Evolutionary conservation across 1,139 yeast genomes (phyloP).

Genomic region (Magnusiomyces suaveolens): DNA sequence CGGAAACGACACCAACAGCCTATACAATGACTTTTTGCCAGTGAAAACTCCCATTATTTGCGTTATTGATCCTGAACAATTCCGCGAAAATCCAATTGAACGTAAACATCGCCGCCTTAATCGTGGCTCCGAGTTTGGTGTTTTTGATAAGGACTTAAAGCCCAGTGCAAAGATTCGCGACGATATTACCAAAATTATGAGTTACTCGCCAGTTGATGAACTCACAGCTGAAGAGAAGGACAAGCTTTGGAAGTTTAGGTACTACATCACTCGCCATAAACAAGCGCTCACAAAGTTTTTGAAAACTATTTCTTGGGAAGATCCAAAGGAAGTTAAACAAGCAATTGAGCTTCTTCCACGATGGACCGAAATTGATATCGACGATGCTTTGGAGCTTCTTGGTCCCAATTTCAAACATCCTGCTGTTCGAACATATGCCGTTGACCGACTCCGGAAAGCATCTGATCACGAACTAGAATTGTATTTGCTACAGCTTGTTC

Average conservation of each 20-base stretch:
- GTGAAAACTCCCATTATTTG: conserved; percentile 34
- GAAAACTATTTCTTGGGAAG: conserved; percentile 83
- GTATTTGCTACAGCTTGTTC: conserved; percentile 82
- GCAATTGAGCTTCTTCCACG: conserved; percentile 51
- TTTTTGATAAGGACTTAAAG: conserved; percentile 73
- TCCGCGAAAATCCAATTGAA: conserved; percentile 71
- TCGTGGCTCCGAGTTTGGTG: conserved; percentile 67
- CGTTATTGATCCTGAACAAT: conserved; percentile 58
- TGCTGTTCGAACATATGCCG: conserved; percentile 72
- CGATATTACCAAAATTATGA: conserved; percentile 54
- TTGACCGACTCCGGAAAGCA: conserved; percentile 69
- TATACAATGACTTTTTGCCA: conserved; percentile 14
- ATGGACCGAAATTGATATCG: conserved; percentile 78
- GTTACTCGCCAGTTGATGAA: conserved; percentile 76
- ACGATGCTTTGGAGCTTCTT: conserved; percentile 81
- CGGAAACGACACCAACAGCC: conserved; percentile 6
- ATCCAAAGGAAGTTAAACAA: conserved; percentile 68
- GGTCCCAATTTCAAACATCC: conserved; percentile 58
- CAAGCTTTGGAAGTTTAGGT: conserved; percentile 84
- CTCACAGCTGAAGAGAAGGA: conserved; percentile 78
- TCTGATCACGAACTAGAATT: conserved; percentile 70
- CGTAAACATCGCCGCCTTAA: conserved; percentile 75
- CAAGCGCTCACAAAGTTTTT: conserved; percentile 75
- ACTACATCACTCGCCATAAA: conserved; percentile 66
- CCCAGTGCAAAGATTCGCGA: conserved; percentile 82